phyloP scores from a whole-genome alignment of 768 basidiomycete species.

The Gymnopilus junonius region DNA sequence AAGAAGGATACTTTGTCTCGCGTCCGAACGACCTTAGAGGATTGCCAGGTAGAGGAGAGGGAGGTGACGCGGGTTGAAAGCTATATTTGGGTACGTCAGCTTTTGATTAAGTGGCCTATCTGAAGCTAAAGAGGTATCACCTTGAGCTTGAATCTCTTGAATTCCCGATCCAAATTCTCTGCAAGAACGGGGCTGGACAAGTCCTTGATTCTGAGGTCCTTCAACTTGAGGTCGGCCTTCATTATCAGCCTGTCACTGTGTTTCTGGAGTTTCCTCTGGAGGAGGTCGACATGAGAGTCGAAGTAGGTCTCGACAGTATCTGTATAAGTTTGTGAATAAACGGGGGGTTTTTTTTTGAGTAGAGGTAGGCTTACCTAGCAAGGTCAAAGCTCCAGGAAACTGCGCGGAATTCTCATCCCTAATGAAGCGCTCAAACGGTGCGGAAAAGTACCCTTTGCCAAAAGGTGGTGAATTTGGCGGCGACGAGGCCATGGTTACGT shows the following conservation, averaged over 20 bases:
- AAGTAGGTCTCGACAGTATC: constrained; percentile 96
- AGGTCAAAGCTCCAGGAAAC: constrained; percentile 81
- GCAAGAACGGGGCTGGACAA: constrained; percentile 66
- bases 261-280: constrained; percentile 85
- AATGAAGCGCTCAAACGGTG: constrained; percentile 75
- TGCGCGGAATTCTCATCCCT: constrained; percentile 73
- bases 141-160: constrained; percentile 86
- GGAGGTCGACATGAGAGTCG: constrained; percentile 84
- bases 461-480: constrained; percentile 49
- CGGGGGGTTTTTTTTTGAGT: too few relatives aligned
- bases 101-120: too few relatives aligned
- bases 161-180: constrained; percentile 84
- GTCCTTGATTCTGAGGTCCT: constrained; percentile 61
- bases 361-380: constrained; percentile 64
- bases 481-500: constrained; percentile 38
- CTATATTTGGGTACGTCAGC: constrained; percentile 42
- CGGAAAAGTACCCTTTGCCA: constrained; percentile 61
- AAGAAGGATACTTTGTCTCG: constrained; percentile 91
- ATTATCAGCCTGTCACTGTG: constrained; percentile 84
- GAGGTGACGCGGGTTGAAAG: constrained; percentile 76
- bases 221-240: constrained; percentile 73
- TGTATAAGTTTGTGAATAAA: too few relatives aligned
- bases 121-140: too few relatives aligned
- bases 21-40: constrained; percentile 83
- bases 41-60: constrained; percentile 88